Base-by-base conservation (phyloP, 2,329 filamentous ascomycete genomes). In the Phyllosticta citriasiana region DNA sequence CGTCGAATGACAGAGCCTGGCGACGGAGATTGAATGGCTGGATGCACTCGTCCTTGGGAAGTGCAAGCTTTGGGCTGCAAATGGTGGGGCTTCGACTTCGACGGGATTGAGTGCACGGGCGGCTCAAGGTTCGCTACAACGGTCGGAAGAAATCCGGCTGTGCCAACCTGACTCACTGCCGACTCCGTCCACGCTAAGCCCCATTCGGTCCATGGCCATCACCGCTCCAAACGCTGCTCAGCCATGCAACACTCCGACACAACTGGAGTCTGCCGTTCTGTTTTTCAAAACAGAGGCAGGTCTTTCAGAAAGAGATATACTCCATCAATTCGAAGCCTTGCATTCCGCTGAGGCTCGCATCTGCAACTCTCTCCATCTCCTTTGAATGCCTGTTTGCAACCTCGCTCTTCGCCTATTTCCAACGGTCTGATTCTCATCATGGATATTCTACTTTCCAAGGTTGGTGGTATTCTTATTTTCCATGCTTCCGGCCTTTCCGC, bases 381-480 rank as follows among this genome's bases (percentile, higher is more conserved):
- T n/a, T 7, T 47, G 27, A 30, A 30, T 47, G 4, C 7, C n/a
- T 7, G 14, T 47, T n/a, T 40, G 35, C 35, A 16, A 7, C 5
- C 40, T 47, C 12, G 14, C 14, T 16, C n/a, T n/a, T 14, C 14
- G 40, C 40, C 14, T 47, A 30, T 47, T 6, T n/a, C 16, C 14
- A n/a, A n/a, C 19, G n/a, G 16, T n/a, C n/a, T 47, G 14, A 47
- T 6, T 6, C 3, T 64, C 72, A 80, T 68, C 62, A 95, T 96
- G 91, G 91, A 96, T 72, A 80, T 80, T 55, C 78, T 88, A 57
- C 75, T 88, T 53, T 75, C 78, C 57, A 84, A 84, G 72, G 84
- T 87, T 22, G 30, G 27, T 57, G 26, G 19, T 14, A 26, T 47
- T 19, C 10, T n/a, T 4, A n/a, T n/a, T n/a, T 1, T 47, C 14